Conservation (phyloP, 805 yeast genomes). For the Hanseniaspora guilliermondii region DNA sequence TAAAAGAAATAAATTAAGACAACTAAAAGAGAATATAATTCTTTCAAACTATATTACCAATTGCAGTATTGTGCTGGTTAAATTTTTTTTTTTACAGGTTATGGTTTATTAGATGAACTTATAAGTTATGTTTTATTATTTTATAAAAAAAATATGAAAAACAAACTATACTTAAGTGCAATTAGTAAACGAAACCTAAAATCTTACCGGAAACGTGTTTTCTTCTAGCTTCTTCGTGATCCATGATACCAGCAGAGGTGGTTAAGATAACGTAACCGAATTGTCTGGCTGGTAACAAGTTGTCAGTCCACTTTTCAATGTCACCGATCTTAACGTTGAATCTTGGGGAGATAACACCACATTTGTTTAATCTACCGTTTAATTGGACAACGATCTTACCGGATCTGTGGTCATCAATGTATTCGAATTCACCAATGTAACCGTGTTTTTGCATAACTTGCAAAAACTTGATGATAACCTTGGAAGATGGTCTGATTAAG, state of each 20-base stretch:
- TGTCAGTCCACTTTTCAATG: slow-evolving; percentile 96
- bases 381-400: slow-evolving; percentile 94
- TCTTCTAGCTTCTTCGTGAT: slow-evolving; percentile 99
- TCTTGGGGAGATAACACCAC: slow-evolving; percentile 98
- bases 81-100: not conserved
- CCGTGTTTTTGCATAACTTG: slow-evolving; percentile 97
- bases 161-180: not conserved
- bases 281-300: slow-evolving; percentile 98
- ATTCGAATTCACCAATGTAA: slow-evolving; percentile 97
- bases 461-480: slow-evolving; percentile 94
- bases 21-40: not conserved
- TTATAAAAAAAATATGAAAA: no score
- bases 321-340: slow-evolving; percentile 92
- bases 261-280: slow-evolving; percentile 96
- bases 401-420: slow-evolving; percentile 97
- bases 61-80: not conserved
- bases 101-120: not conserved
- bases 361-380: slow-evolving; percentile 97
- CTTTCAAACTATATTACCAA: slow-evolving; percentile 9
- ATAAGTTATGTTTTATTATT: not conserved
- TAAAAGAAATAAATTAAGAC: not conserved
- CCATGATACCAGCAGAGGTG: slow-evolving; percentile 99
- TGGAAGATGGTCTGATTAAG: slow-evolving; percentile 93
- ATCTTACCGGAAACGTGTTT: slow-evolving; percentile 99
- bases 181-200: slow-evolving; percentile 91